Base-by-base conservation (phyloP, 139 green algal genomes). In the Tetraselmis chui region DNA sequence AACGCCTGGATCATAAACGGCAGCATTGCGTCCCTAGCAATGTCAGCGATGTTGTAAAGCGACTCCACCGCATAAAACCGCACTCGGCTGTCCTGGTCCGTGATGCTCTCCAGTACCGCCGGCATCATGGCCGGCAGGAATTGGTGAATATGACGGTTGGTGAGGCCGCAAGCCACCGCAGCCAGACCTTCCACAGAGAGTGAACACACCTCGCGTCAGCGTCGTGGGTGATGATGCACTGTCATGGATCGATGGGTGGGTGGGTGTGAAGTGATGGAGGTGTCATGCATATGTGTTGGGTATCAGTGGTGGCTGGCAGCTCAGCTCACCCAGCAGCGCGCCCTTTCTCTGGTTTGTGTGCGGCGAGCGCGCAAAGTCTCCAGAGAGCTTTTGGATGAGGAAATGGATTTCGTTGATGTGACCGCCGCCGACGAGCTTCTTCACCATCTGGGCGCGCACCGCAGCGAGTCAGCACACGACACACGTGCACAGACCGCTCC, bases 21-120 rank as follows among this genome's bases (percentile, higher is more conserved):
- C n/a, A 83, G 28, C 29, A 83, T 76, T 22, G 29, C 79, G 25
- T 83, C 79, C 23, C 79, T 28, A 2, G 79, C 78, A 5, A 58
- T 58, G 24, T 83, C 74, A 5, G 79, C 79, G 28, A 83, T 83
- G 59, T 83, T 83, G 79, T 83, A 83, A 2, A 83, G 28, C 27
- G 79, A 30, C 59, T 83, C 79, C 22, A 32, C 59, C 2, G 79
- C 79, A 31, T 83, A 83, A 22, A 76, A 83, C 2, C 79, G 28
- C 23, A 83, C 79, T 18, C 79, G 29, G 79, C 79, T 83, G 58
- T 83, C 79, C 26, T 79, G 76, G 59, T 83, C 79, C 5, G 59
- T 45, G 30, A 83, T 76, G 31, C 29, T 76, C 59, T 58, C 74
- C 28, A 83, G 59, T 2, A 83, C 79, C 29, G 79, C 30, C 30